A percentile compares a stretch with the other conserved stretches of the same genome.
These are phyloP conservation scores for Aspergillus fumigatiaffinis DNA, from an alignment of 2,329 filamentous ascomycete species.

Conservation along the genomic window DNA sequence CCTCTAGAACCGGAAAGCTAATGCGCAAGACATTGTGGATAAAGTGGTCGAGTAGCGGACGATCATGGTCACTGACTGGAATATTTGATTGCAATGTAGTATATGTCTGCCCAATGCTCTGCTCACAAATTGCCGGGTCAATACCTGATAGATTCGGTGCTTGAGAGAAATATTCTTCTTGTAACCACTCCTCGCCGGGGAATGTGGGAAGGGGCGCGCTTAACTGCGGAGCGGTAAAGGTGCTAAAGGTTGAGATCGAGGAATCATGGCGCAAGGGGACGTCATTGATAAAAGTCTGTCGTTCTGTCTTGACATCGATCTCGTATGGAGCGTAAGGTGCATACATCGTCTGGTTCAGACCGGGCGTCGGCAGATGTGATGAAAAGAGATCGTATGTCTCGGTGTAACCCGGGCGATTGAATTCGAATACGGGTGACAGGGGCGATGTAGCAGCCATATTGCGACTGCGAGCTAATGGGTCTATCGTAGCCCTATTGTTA, in stretches of 20 bases:
- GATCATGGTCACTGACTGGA: constrained; percentile 82
- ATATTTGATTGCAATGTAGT: constrained; percentile 66
- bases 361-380: constrained; percentile 44
- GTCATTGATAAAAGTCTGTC: constrained; percentile 90
- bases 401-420: constrained; percentile 62
- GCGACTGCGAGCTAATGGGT: constrained; percentile 13
- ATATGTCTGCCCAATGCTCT: constrained; percentile 39
- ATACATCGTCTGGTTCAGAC: constrained; percentile 57
- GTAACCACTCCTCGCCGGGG: constrained; percentile 65
- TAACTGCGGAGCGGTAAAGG: constrained; percentile 73
- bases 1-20: constrained; percentile 88
- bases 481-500: constrained; percentile 6
- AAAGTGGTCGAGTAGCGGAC: constrained; percentile 84
- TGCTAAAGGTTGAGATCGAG: constrained; percentile 86
- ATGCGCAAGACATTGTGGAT: constrained; percentile 80
- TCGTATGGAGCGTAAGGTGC: constrained; percentile 71
- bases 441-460: constrained; percentile 51
- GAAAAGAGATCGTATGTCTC: constrained; percentile 42
- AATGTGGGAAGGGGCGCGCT: constrained; percentile 64
- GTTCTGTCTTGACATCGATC: constrained; percentile 92
- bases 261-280: constrained; percentile 81
- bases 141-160: constrained; percentile 32
- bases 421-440: constrained; percentile 60
- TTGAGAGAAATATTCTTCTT: constrained; percentile 66
- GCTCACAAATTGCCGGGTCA: constrained; percentile 19